These are phyloP conservation scores for Cronartium quercuum DNA, from an alignment of 1,284 basidiomycete genomes.

Conservation along the genomic window DNA sequence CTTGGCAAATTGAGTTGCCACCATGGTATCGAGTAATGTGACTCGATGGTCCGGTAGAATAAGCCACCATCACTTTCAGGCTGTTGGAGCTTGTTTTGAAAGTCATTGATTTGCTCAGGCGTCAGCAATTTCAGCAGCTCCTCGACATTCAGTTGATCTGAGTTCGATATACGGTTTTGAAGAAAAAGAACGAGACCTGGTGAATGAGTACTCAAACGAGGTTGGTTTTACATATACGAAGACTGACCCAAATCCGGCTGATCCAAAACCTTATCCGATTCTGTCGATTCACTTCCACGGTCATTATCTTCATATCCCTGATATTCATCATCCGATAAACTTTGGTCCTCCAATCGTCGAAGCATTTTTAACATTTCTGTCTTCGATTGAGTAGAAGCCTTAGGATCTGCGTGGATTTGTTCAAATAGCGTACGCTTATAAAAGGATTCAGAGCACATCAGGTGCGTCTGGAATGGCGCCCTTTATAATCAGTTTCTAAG, in stretches of 20 bases:
- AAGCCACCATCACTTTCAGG: not conserved
- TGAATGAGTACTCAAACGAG: too few species aligned
- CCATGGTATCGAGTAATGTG: not conserved
- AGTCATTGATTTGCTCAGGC: not conserved
- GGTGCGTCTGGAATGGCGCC: not conserved
- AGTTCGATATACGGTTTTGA: not conserved
- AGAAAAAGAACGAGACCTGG: too few species aligned
- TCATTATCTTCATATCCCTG: too few species aligned
- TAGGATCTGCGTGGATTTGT: not conserved
- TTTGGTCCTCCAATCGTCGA: not conserved
- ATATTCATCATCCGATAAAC: not conserved
- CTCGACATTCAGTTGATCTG: not conserved
- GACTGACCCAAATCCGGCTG: not conserved
- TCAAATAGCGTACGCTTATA: slow-evolving; percentile 9
- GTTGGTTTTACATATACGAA: too few species aligned
- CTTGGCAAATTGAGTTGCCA: not conserved
- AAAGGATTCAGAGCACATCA: slow-evolving; percentile 33
- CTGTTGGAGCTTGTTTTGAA: not conserved
- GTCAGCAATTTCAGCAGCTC: not conserved
- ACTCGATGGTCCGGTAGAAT: not conserved
- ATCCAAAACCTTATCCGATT: not conserved
- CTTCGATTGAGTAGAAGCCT: not conserved
- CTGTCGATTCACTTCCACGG: not conserved
- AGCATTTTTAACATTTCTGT: not conserved
- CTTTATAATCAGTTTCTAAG: not conserved